Percentiles rank a stretch among this genome's conserved stretches.
Evolutionary conservation across 2,329 filamentous ascomycete species (phyloP).

Genomic region (Cytospora schulzeri): DNA sequence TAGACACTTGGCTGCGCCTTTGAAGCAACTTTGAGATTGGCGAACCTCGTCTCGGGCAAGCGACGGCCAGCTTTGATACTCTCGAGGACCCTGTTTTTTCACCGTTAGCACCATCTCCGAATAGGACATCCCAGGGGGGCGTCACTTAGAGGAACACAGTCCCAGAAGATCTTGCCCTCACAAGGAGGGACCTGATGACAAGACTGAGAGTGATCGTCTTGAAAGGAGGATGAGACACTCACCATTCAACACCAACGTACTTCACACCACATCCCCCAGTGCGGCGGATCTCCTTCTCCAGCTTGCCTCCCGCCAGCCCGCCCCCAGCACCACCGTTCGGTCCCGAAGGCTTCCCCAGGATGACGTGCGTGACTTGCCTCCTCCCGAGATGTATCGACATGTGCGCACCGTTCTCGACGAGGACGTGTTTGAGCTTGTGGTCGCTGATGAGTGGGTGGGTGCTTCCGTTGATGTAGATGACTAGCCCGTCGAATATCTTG

Average conservation of each 20-base stretch:
- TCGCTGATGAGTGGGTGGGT: constrained; percentile 82
- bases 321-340: constrained; percentile 64
- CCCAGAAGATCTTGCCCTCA: background rate
- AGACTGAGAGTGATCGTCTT: background rate
- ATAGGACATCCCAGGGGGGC: background rate
- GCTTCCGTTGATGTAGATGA: constrained; percentile 85
- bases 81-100: constrained; percentile 68
- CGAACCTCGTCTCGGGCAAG: constrained; percentile 73
- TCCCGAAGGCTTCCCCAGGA: constrained; percentile 65
- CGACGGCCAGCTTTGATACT: constrained; percentile 76
- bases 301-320: constrained; percentile 74
- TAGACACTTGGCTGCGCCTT: constrained; percentile 68
- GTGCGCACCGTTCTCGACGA: constrained; percentile 72
- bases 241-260: constrained; percentile 83
- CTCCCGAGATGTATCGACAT: constrained; percentile 72
- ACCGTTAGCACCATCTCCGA: background rate
- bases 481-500: constrained; percentile 69
- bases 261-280: constrained; percentile 71
- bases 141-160: background rate
- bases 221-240: constrained; percentile 35
- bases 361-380: constrained; percentile 80
- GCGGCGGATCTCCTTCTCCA: constrained; percentile 76
- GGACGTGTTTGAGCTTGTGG: constrained; percentile 78
- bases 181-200: background rate
- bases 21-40: constrained; percentile 61